phyloP scores from a whole-genome alignment of 2,329 filamentous ascomycete genomes.

The Parastagonospora nodorum region DNA sequence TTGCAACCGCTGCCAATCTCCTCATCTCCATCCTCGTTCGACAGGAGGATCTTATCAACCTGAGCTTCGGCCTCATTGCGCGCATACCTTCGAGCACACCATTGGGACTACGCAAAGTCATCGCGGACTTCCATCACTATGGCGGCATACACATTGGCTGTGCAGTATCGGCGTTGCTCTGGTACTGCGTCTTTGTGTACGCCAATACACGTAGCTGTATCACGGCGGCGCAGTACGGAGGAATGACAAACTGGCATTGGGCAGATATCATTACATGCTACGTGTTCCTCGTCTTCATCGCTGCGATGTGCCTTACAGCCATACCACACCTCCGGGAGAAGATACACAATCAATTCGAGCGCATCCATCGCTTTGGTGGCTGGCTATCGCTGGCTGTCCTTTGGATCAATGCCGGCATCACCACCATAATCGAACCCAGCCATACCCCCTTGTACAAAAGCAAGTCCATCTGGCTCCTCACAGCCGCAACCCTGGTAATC shows the following conservation, averaged over 20 bases:
- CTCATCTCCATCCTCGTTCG: conserved; percentile 36
- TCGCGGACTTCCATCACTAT: conserved; percentile 39
- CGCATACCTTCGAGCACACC: conserved; percentile 30
- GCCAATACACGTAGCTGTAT: conserved; percentile 27
- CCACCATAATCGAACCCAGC: conserved; percentile 1
- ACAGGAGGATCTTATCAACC: conserved; percentile 42
- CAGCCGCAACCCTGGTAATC: conserved; percentile 67
- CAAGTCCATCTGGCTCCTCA: conserved; percentile 67
- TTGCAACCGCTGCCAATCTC: conserved; percentile 43
- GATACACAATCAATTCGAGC: conserved; percentile 43
- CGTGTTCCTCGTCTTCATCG: conserved; percentile 20
- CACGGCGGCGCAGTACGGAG: background rate
- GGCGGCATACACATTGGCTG: conserved; percentile 44
- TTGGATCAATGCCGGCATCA: conserved; percentile 27
- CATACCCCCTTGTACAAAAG: conserved; percentile 8
- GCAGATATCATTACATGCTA: conserved; percentile 20
- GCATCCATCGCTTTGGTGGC: conserved; percentile 42
- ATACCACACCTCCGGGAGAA: conserved; percentile 26
- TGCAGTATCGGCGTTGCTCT: conserved; percentile 40
- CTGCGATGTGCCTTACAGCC: conserved; percentile 31
- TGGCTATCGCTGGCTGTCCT: conserved; percentile 37
- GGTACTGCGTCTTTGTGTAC: conserved; percentile 52
- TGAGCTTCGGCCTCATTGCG: conserved; percentile 32
- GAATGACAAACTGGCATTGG: conserved; percentile 23
- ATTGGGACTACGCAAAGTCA: conserved; percentile 24